These are phyloP conservation scores for Zymoseptoria crescenta DNA, from an alignment of 2,329 filamentous ascomycete species.

Conservation along the genomic window DNA sequence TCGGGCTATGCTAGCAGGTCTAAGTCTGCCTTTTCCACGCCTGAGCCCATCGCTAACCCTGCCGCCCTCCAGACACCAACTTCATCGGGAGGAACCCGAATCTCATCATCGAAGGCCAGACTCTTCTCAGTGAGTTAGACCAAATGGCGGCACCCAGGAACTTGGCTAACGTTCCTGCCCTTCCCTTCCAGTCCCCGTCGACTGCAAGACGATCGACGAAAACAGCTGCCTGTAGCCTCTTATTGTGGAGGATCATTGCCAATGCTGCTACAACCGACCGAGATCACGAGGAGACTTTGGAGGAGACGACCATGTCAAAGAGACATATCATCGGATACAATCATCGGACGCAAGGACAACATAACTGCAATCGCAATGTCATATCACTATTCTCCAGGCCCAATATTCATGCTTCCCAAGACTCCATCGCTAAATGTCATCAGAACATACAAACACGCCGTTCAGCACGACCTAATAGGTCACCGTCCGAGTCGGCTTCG, in stretches of 20 bases:
- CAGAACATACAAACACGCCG: not conserved
- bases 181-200: not conserved
- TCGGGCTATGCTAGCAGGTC: no score
- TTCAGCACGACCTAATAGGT: not conserved
- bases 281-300: not conserved
- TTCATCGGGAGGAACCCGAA: not conserved
- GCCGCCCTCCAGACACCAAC: not conserved
- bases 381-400: not conserved
- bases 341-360: not conserved
- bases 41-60: no score
- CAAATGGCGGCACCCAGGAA: not conserved
- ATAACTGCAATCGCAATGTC: not conserved
- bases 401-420: not conserved
- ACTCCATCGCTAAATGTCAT: slow-evolving; percentile 6
- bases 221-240: not conserved
- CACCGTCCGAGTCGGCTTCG: slow-evolving; percentile 3
- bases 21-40: no score
- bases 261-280: not conserved
- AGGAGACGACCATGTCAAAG: not conserved
- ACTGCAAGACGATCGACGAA: not conserved
- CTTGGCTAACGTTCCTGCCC: not conserved
- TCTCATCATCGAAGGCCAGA: not conserved
- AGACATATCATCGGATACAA: not conserved
- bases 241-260: not conserved
- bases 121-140: not conserved